Evolutionary conservation across 1,284 basidiomycete genomes (phyloP).

Genomic region (Ganoderma lucidum): DNA sequence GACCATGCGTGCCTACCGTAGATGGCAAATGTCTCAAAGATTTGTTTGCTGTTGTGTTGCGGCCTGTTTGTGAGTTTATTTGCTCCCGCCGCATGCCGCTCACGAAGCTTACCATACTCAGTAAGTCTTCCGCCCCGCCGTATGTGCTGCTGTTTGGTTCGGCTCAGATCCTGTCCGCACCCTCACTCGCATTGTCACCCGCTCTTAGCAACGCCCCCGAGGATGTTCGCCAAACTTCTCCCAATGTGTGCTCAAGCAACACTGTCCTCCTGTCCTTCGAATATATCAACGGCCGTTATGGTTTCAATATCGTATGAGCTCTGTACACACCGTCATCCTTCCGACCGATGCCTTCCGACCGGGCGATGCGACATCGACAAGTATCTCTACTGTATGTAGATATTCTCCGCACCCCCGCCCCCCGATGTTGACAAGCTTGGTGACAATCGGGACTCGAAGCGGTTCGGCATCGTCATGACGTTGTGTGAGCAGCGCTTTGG

Average conservation of each 20-base stretch:
- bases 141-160: constrained; percentile 1
- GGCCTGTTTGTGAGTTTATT: constrained; percentile 2
- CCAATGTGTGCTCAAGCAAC: too few relatives aligned
- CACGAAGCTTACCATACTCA: neutral
- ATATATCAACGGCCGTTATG: neutral
- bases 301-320: neutral
- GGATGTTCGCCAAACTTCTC: neutral
- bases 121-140: neutral
- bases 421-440: too few relatives aligned
- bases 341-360: neutral
- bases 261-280: neutral
- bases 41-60: constrained; percentile 2
- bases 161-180: neutral
- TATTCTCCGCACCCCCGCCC: neutral
- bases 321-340: neutral
- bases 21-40: neutral
- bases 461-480: neutral
- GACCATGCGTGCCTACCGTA: neutral
- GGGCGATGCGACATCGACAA: neutral
- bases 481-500: neutral
- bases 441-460: neutral
- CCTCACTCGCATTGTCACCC: neutral
- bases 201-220: neutral
- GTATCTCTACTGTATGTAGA: neutral
- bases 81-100: constrained; percentile 1